Evolutionary conservation across 1,139 yeast species (phyloP).

Genomic region (Suhomyces chickasaworum): DNA sequence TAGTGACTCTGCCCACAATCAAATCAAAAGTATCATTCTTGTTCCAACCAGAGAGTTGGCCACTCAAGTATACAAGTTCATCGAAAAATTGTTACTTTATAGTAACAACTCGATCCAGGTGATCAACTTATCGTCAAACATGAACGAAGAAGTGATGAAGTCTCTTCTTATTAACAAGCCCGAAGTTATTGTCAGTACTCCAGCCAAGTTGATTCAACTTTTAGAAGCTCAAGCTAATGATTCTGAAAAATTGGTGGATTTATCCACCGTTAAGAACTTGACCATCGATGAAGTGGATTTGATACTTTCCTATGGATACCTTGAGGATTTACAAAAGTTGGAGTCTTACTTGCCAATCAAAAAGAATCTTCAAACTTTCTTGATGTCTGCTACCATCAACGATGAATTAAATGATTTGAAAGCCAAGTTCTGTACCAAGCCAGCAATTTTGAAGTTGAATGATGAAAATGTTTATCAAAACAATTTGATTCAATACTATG

Average conservation of each 20-base stretch:
- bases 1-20: slow-evolving; percentile 23
- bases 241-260: slow-evolving; percentile 41
- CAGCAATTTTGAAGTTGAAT: slow-evolving; percentile 78
- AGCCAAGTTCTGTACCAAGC: slow-evolving; percentile 75
- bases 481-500: slow-evolving; percentile 81
- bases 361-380: slow-evolving; percentile 80
- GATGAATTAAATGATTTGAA: slow-evolving; percentile 83
- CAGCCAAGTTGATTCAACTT: slow-evolving; percentile 69
- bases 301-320: slow-evolving; percentile 85
- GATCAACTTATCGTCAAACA: slow-evolving; percentile 74
- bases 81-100: slow-evolving; percentile 67
- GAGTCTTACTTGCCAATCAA: slow-evolving; percentile 66
- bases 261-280: slow-evolving; percentile 61
- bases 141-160: slow-evolving; percentile 70
- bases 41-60: slow-evolving; percentile 89
- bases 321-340: slow-evolving; percentile 75
- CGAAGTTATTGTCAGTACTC: slow-evolving; percentile 84
- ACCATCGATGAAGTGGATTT: slow-evolving; percentile 97
- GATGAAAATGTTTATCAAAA: slow-evolving; percentile 61
- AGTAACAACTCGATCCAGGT: slow-evolving; percentile 67
- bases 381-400: slow-evolving; percentile 95
- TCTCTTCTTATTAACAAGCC: slow-evolving; percentile 75
- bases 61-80: slow-evolving; percentile 74
- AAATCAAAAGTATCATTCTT: slow-evolving; percentile 58
- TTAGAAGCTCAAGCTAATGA: slow-evolving; percentile 48